Evolutionary conservation across 164 flowering plant species (phyloP), one percentile per base, ranked within the genome.

Genomic region (Aristolochia californica): DNA sequence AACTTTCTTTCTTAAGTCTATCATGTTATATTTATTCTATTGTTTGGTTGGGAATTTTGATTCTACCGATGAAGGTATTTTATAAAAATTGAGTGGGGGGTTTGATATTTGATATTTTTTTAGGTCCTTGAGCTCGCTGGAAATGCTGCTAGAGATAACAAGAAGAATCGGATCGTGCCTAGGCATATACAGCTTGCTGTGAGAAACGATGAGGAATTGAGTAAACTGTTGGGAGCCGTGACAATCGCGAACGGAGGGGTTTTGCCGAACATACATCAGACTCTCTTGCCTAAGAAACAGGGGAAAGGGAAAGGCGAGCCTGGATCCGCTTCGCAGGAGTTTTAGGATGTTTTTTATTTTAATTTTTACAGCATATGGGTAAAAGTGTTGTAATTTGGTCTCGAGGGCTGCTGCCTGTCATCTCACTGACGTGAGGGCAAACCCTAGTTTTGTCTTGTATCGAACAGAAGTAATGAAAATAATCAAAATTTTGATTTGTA

Each of bases 131-230:
- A 83, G 52, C 72, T 81, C 5, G 86, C 89, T 30, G 89, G 86
- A 14, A 83, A 81, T 50, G 88, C 84, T 1, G 89, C 86, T 1
- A 76, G 84, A 59, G 89, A 83, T 48, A 79, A 81, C 77, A 83
- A 81, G 76, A 83, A 83, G 81, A 81, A 57, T 18, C 57, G 89
- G 20, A 83, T 83, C 13, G 78, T 78, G 9, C 89, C 89, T 4
- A 76, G 89, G 75, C 89, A 83, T 57, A 81, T 83, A 21, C 86
- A 81, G 52, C 75, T 83, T 16, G 89, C 89, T 0, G 89, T 83
- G 64, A 74, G 84, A 72, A 83, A 83, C 27, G 87, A 82, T 56
- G 87, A 79, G 50, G 87, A 82, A 65, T 49, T 82, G 58, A 77
- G 84, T 71, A 78, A 77, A 75, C 77, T 83, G 43, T 57, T 83